Evolutionary conservation across 352 stramenopile genomes (phyloP), one percentile per base, ranked within the genome.

Genomic region (Phytophthora pini): DNA sequence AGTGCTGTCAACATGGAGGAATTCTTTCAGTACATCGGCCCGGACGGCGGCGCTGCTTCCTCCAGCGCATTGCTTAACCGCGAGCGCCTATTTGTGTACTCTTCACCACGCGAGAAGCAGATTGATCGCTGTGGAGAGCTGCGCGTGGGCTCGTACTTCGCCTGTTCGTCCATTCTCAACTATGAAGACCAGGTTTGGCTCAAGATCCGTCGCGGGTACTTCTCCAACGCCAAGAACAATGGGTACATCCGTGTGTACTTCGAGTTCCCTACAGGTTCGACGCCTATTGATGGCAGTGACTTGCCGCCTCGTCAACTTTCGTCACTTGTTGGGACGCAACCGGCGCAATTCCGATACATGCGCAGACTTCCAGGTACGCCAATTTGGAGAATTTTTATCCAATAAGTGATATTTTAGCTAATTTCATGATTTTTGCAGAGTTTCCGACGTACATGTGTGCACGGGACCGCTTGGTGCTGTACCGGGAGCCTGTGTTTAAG

Each of bases 171-270:
- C 36, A 48, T 90, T 8, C 56, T 76, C 0, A 84, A 77, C 40
- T 86, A 86, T 39, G 78, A 81, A 3, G 58, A 87, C 59, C 71
- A 90, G 47, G 75, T 82, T 60, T 93, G 85, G 85, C 79, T 93
- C 57, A 87, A 92, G 57, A 90, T 92, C 69, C 85, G 81, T 29
- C 85, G 82, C 40, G 85, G 85, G 29, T 77, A 78, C 48, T 93
- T 93, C 58, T 92, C 85, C 26, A 93, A 88, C 46, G 74, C 80
- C 38, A 77, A 79, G 49, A 75, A 79, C 50, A 89, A 85, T 64
- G 85, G 85, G 11, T 93, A 89, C 68, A 68, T 93, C 26, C 84
- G 84, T 26, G 84, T 90, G 15, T 64, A 84, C 29, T 79, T 89
- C 4, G 80, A 89, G 11, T 75, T 77, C 9, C 55, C 61, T 4